Base-by-base conservation (phyloP, 1,284 basidiomycete species). In the Coriolopsis trogii region DNA sequence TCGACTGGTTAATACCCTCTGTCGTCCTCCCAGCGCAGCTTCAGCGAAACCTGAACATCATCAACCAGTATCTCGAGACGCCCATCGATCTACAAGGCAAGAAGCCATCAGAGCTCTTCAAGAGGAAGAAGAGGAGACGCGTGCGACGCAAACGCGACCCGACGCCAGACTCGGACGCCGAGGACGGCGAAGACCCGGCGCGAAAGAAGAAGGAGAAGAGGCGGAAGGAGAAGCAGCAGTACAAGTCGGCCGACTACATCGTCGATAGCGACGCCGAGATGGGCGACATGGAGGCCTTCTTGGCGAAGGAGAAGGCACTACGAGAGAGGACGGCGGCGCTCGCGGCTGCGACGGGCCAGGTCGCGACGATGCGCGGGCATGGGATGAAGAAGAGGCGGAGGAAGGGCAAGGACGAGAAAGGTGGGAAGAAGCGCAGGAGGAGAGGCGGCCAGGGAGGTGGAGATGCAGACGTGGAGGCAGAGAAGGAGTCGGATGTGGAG, bases 201-300 rank as follows among this genome's bases (percentile, higher is more conserved):
- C 68, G 63, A 63, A 79, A 75, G 65, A 77, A 73, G 66, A 65
- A 65, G 60, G 71, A 67, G 64, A 73, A 74, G 73, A 82, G 84
- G 70, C 77, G 74, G 62, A 83, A 86, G 64, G 91, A 95, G 68
- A 78, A 84, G 62, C 79, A 85, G 69, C 70, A 75, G 49, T 95
- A 89, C 78, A 94, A 94, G 71, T 89, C 86, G 10, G 93, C 93
- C 6, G 88, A 93, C 67, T 93, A 95, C 67, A 93, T 95, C 65
- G 82, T 88, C 65, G 93, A 95, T 69, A 91, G 89, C 60, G 93
- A 96, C 63, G 89, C 78, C 55, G 91, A 91, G 67, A 81, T 81
- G 53, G 89, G 79, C 16, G 82, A 85, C 60, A 83, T 89, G 68
- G 87, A 89, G 40, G 79, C 74, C 5, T 96, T 96, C 78, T 84